phyloP scores from a whole-genome alignment of 257 asterid species.

The Echites panduratus region DNA sequence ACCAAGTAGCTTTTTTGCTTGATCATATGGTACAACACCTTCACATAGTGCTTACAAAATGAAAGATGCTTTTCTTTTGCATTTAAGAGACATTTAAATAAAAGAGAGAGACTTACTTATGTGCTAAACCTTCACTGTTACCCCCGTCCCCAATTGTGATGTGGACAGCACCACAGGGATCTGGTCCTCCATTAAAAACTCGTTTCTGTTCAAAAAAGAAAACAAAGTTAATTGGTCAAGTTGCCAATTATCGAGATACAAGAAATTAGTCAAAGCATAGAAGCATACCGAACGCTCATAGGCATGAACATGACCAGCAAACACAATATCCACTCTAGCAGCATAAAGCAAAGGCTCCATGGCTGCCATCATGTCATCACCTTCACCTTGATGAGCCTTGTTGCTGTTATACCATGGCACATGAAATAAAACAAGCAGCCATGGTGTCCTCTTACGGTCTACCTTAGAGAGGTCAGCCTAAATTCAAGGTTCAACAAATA shows the following conservation, averaged over 20 bases:
- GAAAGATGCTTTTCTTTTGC: neutral
- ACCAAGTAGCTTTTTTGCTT: neutral
- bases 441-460: conserved; percentile 68
- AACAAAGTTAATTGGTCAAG: conserved; percentile 9
- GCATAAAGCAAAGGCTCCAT: conserved; percentile 74
- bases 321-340: conserved; percentile 62
- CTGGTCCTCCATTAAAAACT: conserved; percentile 43
- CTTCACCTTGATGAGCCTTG: conserved; percentile 88
- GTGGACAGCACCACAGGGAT: conserved; percentile 81
- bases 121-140: conserved; percentile 85
- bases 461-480: conserved; percentile 74
- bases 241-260: conserved; percentile 2
- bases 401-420: conserved; percentile 97
- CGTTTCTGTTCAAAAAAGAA: conserved; percentile 45
- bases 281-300: conserved; percentile 80
- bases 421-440: conserved; percentile 73
- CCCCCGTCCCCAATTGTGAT: conserved; percentile 97
- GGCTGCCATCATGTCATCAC: conserved; percentile 68
- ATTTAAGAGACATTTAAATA: neutral
- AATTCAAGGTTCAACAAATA: conserved; percentile 14
- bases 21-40: neutral
- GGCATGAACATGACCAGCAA: conserved; percentile 95
- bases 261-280: neutral
- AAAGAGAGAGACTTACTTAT: conserved; percentile 40
- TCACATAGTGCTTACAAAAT: neutral